Evolutionary conservation across 2,329 filamentous ascomycete genomes (phyloP).

Genomic region (Leptographium lundbergii): DNA sequence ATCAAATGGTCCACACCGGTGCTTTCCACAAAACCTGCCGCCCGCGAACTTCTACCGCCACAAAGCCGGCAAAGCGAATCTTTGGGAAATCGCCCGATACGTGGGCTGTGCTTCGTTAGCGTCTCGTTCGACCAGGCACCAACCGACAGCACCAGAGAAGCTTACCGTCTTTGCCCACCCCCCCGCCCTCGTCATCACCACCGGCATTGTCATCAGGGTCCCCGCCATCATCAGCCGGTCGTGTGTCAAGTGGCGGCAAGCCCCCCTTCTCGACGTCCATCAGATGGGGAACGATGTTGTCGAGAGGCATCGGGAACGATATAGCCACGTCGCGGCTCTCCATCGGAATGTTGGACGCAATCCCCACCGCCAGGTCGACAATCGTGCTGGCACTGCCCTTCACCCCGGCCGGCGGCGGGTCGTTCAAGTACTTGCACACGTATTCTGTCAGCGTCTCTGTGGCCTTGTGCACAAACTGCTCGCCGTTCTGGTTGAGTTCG

Average conservation of each 20-base stretch:
- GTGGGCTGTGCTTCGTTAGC: constrained; percentile 10
- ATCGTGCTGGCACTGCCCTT: constrained; percentile 86
- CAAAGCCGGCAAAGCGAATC: constrained; percentile 64
- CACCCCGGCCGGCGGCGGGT: constrained; percentile 68
- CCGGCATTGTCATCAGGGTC: constrained; percentile 22
- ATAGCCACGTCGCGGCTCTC: constrained; percentile 87
- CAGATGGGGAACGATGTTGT: constrained; percentile 52
- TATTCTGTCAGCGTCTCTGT: constrained; percentile 56
- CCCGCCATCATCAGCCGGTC: constrained; percentile 22
- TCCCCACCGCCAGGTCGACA: constrained; percentile 75
- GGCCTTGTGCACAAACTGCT: constrained; percentile 55
- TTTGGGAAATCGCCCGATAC: constrained; percentile 36
- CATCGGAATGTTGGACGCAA: constrained; percentile 73
- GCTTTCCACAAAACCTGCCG: constrained; percentile 65
- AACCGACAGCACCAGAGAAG: neutral
- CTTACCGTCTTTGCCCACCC: constrained; percentile 22
- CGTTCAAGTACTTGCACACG: constrained; percentile 61
- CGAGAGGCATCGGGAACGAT: constrained; percentile 70
- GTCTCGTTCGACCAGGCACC: too few relatives aligned
- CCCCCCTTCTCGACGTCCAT: constrained; percentile 79
- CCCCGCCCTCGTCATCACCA: constrained; percentile 22
- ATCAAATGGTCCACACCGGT: constrained; percentile 52
- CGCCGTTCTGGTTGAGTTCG: constrained; percentile 52
- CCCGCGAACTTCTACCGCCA: constrained; percentile 62
- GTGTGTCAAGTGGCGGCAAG: constrained; percentile 46